phyloP scores from a whole-genome alignment of 495 filamentous ascomycete species.

The Chaetomium cochliodes region DNA sequence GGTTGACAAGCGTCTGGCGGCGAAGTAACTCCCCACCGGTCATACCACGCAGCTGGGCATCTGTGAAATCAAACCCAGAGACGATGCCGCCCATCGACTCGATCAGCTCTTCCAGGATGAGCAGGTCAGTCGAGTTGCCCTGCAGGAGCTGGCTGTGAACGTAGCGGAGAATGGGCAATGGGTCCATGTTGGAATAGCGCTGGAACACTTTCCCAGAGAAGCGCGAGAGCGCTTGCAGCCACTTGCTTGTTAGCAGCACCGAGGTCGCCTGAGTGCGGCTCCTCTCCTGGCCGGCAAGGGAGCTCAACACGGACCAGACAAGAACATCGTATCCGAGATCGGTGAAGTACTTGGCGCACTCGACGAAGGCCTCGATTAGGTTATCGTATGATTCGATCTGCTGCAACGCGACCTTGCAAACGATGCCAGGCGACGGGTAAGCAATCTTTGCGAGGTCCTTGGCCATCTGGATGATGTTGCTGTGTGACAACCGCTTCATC shows the following conservation, averaged over 20 bases:
- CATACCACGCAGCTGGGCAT: constrained; percentile 80
- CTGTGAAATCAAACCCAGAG: constrained; percentile 78
- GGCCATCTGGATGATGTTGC: constrained; percentile 81
- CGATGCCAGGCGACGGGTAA: constrained; percentile 81
- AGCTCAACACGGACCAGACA: constrained; percentile 81
- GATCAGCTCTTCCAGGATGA: constrained; percentile 84
- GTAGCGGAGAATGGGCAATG: constrained; percentile 83
- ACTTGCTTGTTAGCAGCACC: constrained; percentile 82
- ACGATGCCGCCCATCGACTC: constrained; percentile 90
- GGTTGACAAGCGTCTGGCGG: constrained; percentile 69
- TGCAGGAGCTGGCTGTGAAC: constrained; percentile 76
- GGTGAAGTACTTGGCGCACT: constrained; percentile 91
- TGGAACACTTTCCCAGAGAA: constrained; percentile 88
- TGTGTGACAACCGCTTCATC: constrained; percentile 80
- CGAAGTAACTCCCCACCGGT: constrained; percentile 79
- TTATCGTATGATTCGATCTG: constrained; percentile 93
- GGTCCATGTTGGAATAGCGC: constrained; percentile 76
- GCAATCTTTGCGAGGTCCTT: constrained; percentile 83
- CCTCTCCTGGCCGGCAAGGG: constrained; percentile 69
- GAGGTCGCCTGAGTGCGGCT: constrained; percentile 74
- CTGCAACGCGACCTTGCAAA: constrained; percentile 79
- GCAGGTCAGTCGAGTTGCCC: constrained; percentile 80
- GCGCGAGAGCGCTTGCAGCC: constrained; percentile 78
- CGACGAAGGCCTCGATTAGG: constrained; percentile 86
- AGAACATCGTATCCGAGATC: constrained; percentile 89